Percentiles rank a stretch among this genome's conserved stretches.
These are phyloP conservation scores for Kwoniella sp. DNA, from an alignment of 768 basidiomycete genomes.

Conservation along the genomic window DNA sequence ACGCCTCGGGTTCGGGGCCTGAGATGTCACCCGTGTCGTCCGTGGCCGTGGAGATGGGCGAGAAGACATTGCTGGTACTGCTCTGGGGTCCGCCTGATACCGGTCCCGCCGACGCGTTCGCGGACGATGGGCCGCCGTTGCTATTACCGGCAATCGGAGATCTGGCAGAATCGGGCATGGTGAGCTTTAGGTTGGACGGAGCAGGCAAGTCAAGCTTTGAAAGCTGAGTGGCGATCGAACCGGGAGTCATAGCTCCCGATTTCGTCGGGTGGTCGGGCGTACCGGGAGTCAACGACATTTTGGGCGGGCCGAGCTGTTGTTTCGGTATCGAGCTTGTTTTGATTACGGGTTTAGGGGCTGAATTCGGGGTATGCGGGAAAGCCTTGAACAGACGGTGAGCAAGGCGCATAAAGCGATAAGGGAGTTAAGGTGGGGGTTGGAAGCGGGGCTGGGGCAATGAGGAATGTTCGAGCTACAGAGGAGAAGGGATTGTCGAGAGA, in stretches of 20 bases:
- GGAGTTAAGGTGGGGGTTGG: neutral
- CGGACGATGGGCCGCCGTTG: neutral
- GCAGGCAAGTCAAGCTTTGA: conserved; percentile 52
- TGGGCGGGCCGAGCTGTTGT: neutral
- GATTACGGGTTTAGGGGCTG: neutral
- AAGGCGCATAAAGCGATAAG: conserved; percentile 18
- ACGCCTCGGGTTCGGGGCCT: conserved; percentile 54
- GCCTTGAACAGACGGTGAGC: conserved; percentile 15
- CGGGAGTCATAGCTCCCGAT: conserved; percentile 42
- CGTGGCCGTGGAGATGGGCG: conserved; percentile 12
- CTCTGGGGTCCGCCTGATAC: conserved; percentile 1
- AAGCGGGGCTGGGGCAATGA: neutral
- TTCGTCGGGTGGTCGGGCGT: conserved; percentile 26
- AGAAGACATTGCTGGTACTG: conserved; percentile 11
- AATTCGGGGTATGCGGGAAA: conserved; percentile 5
- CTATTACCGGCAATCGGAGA: neutral
- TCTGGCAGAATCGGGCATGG: conserved; percentile 17
- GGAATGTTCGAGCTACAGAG: neutral
- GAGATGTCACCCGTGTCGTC: conserved; percentile 44
- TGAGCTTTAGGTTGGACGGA: conserved; percentile 38
- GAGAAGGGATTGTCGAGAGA: no score
- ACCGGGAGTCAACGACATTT: conserved; percentile 36
- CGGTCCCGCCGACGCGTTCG: neutral
- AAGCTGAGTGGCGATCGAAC: conserved; percentile 47
- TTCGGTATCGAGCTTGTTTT: conserved; percentile 2